Percentiles rank a stretch among this genome's conserved stretches.
Evolutionary conservation across 2,329 filamentous ascomycete genomes (phyloP).

Genomic region (Pezicula carpinea): DNA sequence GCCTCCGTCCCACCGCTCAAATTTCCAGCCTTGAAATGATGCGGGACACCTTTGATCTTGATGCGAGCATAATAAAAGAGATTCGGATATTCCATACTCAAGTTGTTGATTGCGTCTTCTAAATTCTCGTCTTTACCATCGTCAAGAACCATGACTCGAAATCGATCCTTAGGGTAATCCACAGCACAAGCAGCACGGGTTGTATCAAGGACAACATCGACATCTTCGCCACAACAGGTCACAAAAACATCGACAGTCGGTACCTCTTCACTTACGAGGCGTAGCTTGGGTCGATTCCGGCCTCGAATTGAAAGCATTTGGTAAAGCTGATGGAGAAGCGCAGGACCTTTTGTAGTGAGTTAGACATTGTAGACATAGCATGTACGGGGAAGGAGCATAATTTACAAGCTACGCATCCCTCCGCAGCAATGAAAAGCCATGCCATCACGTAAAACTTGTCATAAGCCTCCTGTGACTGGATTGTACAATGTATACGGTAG

Average conservation of each 20-base stretch:
- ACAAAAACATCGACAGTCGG: conserved; percentile 54
- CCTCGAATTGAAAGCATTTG: conserved; percentile 53
- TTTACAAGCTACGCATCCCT: conserved; percentile 41
- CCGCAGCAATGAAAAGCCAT: conserved; percentile 53
- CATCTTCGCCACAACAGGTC: conserved; percentile 53
- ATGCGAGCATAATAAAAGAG: conserved; percentile 48
- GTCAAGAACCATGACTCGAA: conserved; percentile 51
- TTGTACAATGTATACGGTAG: conserved; percentile 46
- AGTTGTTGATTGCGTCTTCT: conserved; percentile 30
- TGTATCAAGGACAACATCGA: conserved; percentile 52
- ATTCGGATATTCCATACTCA: conserved; percentile 40
- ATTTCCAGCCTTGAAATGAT: conserved; percentile 60
- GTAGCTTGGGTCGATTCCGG: conserved; percentile 47
- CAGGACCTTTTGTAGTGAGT: conserved; percentile 40
- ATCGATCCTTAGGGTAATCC: conserved; percentile 49
- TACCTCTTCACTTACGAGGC: conserved; percentile 42
- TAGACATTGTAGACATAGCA: conserved; percentile 32
- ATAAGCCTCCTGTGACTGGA: conserved; percentile 42
- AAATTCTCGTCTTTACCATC: conserved; percentile 45
- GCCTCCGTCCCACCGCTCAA: conserved; percentile 53
- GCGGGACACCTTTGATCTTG: conserved; percentile 41
- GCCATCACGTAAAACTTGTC: conserved; percentile 41
- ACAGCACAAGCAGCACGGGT: conserved; percentile 48
- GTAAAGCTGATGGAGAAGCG: conserved; percentile 53
- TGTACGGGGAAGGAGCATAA: not conserved